Evolutionary conservation across 1,139 yeast species (phyloP).

Genomic region (Debaryomyces fabryi): DNA sequence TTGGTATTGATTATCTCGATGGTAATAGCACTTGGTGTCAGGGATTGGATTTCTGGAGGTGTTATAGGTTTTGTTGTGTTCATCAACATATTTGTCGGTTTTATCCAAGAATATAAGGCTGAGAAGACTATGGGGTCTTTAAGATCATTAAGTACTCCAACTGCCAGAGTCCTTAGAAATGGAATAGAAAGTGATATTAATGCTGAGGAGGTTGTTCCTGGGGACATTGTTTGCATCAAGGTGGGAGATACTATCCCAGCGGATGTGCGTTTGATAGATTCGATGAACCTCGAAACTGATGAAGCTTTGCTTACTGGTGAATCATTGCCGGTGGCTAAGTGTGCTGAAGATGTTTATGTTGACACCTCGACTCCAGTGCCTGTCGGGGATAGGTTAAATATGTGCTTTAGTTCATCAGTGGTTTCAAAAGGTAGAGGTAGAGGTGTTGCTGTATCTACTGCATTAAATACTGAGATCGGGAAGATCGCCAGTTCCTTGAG

Average conservation of each 20-base stretch:
- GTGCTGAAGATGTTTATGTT: conserved; percentile 43
- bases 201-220: conserved; percentile 75
- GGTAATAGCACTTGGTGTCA: conserved; percentile 74
- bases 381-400: conserved; percentile 75
- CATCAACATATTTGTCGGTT: conserved; percentile 70
- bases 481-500: conserved; percentile 69
- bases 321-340: conserved; percentile 70
- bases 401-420: conserved; percentile 74
- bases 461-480: conserved; percentile 78
- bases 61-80: conserved; percentile 73
- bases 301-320: conserved; percentile 84
- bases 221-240: conserved; percentile 65
- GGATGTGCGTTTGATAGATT: conserved; percentile 62
- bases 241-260: conserved; percentile 86
- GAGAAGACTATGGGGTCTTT: conserved; percentile 83
- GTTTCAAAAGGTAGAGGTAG: conserved; percentile 79
- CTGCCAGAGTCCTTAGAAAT: conserved; percentile 68
- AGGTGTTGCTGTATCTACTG: conserved; percentile 69
- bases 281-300: conserved; percentile 75
- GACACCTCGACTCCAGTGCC: conserved; percentile 46
- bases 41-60: conserved; percentile 84
- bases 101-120: conserved; percentile 71
- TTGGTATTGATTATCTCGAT: conserved; percentile 72
- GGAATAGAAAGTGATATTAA: conserved; percentile 63
- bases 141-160: conserved; percentile 68